Evolutionary conservation across 257 asterid genomes (phyloP), one percentile per base, ranked within the genome.

Genomic region (Linderniella brevidens): DNA sequence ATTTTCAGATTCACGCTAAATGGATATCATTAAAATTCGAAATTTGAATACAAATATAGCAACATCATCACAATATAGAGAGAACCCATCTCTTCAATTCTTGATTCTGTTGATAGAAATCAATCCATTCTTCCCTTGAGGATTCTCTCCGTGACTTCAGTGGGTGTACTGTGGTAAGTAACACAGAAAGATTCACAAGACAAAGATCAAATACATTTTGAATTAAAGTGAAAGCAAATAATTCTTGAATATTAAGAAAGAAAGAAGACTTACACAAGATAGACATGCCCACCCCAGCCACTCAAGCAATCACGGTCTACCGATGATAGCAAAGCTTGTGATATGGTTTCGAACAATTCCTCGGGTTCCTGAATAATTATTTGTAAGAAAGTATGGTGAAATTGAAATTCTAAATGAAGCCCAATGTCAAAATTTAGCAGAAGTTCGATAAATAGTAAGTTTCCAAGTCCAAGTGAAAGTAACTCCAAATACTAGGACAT

Each of bases 201-300:
- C 3, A 11, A 2, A 11, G 1, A 10, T 42, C 47, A 42, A 12
- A 42, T 8, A 5, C 8, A 42, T 5, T 42, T 39, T 11, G 9
- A 11, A 37, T 11, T 8, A 37, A 39, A 39, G 1, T 10, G 9
- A 1, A 39, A 39, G 43, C 15, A 10, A 39, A 2, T 39, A 9
- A 13, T 13, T 39, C 4, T 9, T 4, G 15, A 39, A 39, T 39
- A 47, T 35, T 43, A 32, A 37, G n/a, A 5, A 35, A 17, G 15
- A n/a, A 25, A 61, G 32, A 47, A 8, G 19, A 63, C 96, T 72
- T 78, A 81, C 94, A 86, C 94, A 11, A 86, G 78, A 56, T 79
- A 83, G 49, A 75, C 95, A 48, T 87, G 97, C n/a, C 97, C 97
- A 65, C 93, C 97, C 97, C 95, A 83, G 46, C 97, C 97, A 78